Evolutionary conservation across 2,329 filamentous ascomycete species (phyloP).

Genomic region (Trichoderma cornu-damae): DNA sequence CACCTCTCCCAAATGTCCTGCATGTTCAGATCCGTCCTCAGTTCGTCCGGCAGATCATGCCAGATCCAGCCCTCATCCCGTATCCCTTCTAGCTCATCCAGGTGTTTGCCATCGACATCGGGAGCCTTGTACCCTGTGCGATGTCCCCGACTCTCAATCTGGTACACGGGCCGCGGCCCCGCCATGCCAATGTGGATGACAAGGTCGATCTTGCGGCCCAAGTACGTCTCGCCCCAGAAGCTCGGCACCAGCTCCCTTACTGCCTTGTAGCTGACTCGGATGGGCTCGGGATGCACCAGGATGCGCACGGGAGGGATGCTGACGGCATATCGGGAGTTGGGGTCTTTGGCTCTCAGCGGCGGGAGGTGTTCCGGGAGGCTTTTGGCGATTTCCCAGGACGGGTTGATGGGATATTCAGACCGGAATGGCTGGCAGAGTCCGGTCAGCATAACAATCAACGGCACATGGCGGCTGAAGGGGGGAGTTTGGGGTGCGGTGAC

Average conservation of each 20-base stretch:
- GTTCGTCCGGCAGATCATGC: slow-evolving; percentile 49
- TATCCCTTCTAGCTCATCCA: slow-evolving; percentile 49
- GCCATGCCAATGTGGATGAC: slow-evolving; percentile 80
- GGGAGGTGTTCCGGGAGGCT: slow-evolving; percentile 62
- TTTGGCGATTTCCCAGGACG: slow-evolving; percentile 72
- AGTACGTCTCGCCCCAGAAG: slow-evolving; percentile 47
- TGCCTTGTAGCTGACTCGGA: slow-evolving; percentile 65
- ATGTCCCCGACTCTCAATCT: slow-evolving; percentile 64
- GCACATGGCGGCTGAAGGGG: not conserved
- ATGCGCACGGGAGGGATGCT: slow-evolving; percentile 52
- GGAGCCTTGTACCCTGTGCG: slow-evolving; percentile 64
- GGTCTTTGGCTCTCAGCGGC: slow-evolving; percentile 41
- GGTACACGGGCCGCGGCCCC: slow-evolving; percentile 57
- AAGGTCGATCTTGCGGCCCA: slow-evolving; percentile 49
- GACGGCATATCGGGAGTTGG: slow-evolving; percentile 27
- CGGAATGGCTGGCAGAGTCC: slow-evolving; percentile 64
- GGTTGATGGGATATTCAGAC: slow-evolving; percentile 65
- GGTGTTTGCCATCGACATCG: slow-evolving; percentile 63
- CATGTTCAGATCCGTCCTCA: slow-evolving; percentile 54
- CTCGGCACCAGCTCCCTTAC: slow-evolving; percentile 60
- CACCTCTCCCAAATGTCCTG: slow-evolving; percentile 54
- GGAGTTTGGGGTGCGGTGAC: slow-evolving; percentile 24
- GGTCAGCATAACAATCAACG: not conserved
- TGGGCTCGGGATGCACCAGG: slow-evolving; percentile 57
- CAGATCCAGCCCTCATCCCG: slow-evolving; percentile 47